Conservation (phyloP, 805 yeast species). For the Phaffomyces opuntiae region DNA sequence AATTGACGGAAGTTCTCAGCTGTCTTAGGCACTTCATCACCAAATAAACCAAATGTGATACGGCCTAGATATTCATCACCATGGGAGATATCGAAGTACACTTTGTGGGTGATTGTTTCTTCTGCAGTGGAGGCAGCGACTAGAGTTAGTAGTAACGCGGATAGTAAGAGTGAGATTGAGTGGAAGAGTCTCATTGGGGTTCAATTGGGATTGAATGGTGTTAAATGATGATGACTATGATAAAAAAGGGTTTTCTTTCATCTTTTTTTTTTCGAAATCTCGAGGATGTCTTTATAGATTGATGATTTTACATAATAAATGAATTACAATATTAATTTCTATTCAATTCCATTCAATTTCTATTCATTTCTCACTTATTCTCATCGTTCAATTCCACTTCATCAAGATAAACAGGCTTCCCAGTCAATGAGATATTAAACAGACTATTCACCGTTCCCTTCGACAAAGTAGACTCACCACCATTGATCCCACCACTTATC, state of each 20-base stretch:
- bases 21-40: constrained; percentile 81
- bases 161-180: constrained; percentile 7
- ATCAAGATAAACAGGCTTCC: constrained; percentile 15
- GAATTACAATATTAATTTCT: no score
- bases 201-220: not conserved
- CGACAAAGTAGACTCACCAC: constrained; percentile 2
- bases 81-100: constrained; percentile 78
- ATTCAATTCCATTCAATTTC: no score
- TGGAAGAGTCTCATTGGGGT: not conserved
- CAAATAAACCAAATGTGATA: constrained; percentile 81
- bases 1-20: constrained; percentile 82
- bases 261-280: not conserved
- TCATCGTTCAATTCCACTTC: constrained; percentile 2
- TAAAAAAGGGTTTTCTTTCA: not conserved
- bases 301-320: no score
- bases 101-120: constrained; percentile 58
- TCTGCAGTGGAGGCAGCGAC: constrained; percentile 10
- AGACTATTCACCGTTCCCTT: constrained; percentile 20
- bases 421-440: constrained; percentile 19
- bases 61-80: constrained; percentile 76
- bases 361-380: no score
- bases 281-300: no score
- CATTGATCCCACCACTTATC: not conserved
- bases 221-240: not conserved
- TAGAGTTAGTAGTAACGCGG: not conserved